These are phyloP conservation scores for Cladosporium sp. DNA, from an alignment of 2,329 filamentous ascomycete genomes.

Conservation along the genomic window DNA sequence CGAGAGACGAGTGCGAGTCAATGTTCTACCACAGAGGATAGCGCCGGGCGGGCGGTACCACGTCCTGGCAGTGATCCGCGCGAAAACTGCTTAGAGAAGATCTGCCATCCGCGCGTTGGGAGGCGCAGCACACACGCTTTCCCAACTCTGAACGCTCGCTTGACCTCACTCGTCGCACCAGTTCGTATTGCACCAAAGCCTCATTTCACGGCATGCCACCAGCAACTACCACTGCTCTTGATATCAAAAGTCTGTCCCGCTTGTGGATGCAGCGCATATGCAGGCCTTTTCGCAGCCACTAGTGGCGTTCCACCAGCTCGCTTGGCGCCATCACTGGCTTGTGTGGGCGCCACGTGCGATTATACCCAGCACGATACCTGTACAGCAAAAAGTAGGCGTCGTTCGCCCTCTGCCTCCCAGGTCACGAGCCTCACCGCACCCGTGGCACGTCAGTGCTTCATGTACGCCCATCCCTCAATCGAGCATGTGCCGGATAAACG, in stretches of 20 bases:
- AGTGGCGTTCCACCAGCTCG: neutral
- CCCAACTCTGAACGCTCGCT: slow-evolving; percentile 9
- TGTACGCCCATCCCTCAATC: neutral
- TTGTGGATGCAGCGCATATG: neutral
- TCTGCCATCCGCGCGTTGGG: slow-evolving; percentile 18
- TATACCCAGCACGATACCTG: neutral
- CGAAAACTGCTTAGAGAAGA: slow-evolving; percentile 11
- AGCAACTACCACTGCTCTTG: neutral
- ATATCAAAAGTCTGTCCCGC: neutral
- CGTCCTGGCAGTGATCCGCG: slow-evolving; percentile 16
- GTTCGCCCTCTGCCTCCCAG: neutral
- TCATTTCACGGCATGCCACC: slow-evolving; percentile 8
- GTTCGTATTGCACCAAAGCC: slow-evolving; percentile 10
- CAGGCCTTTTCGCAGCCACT: neutral
- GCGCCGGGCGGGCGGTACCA: slow-evolving; percentile 18
- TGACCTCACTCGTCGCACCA: slow-evolving; percentile 10
- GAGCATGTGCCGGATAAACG: neutral
- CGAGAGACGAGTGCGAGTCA: slow-evolving; percentile 8
- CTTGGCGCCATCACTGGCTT: slow-evolving; percentile 15
- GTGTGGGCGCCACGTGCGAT: slow-evolving; percentile 4
- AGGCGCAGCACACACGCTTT: slow-evolving; percentile 16
- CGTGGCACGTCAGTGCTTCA: slow-evolving; percentile 9
- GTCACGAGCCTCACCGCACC: slow-evolving; percentile 4
- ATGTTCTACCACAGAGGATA: slow-evolving; percentile 18
- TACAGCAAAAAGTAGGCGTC: neutral